Percentiles rank a stretch among this genome's conserved stretches.
Conservation (phyloP, 352 stramenopile species). For the Discostella stelligera region DNA sequence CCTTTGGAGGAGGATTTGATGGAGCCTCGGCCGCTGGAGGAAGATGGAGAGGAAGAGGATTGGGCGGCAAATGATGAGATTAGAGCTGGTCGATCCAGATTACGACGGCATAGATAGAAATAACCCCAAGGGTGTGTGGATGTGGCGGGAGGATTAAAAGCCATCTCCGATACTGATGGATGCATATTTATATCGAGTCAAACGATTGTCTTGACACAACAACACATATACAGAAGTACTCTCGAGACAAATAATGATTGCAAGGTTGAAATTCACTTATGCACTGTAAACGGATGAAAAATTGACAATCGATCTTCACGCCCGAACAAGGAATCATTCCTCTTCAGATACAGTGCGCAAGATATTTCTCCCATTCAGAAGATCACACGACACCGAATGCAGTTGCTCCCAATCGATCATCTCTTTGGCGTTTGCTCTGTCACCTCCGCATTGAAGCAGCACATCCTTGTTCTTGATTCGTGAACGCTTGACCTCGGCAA, state of each 20-base stretch:
- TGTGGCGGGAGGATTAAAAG: neutral
- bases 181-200: neutral
- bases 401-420: constrained; percentile 34
- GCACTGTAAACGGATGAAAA: neutral
- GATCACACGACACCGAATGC: neutral
- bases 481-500: constrained; percentile 29
- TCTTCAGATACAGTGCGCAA: neutral
- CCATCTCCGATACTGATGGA: neutral
- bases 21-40: constrained; percentile 17
- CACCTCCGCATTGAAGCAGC: constrained; percentile 18
- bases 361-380: neutral
- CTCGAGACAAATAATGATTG: too few species aligned
- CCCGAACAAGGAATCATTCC: neutral
- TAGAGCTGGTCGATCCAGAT: constrained; percentile 2
- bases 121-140: neutral
- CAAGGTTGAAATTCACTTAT: neutral
- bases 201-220: too few species aligned
- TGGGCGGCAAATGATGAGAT: neutral
- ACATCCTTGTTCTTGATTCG: constrained; percentile 21
- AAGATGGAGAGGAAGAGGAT: constrained; percentile 12
- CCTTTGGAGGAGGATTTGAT: constrained; percentile 14
- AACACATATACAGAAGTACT: too few species aligned
- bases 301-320: neutral
- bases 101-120: constrained; percentile 7
- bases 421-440: constrained; percentile 32